These are phyloP conservation scores for Skeletonema potamos DNA, from an alignment of 108 stramenopile species.

Conservation along the genomic window DNA sequence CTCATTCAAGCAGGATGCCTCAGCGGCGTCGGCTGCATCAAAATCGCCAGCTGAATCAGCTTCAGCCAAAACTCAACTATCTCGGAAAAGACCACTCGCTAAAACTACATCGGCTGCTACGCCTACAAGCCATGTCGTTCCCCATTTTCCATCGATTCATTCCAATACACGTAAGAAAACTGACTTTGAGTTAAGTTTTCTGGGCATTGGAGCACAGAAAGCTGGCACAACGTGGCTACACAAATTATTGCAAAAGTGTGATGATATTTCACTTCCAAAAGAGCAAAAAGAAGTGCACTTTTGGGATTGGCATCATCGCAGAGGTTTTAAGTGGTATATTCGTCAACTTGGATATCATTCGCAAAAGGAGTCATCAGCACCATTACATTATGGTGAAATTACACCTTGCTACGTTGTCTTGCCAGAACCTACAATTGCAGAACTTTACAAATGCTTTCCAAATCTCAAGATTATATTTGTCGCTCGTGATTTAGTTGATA, in stretches of 20 bases:
- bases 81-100: conserved; percentile 10
- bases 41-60: background rate
- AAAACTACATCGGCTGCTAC: background rate
- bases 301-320: conserved; percentile 63
- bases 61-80: background rate
- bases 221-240: conserved; percentile 65
- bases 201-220: conserved; percentile 65
- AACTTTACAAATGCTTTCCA: conserved; percentile 42
- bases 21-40: background rate
- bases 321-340: conserved; percentile 56
- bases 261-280: conserved; percentile 19
- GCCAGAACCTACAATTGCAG: conserved; percentile 25
- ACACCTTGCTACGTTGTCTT: conserved; percentile 55
- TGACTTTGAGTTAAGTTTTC: conserved; percentile 31
- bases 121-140: background rate
- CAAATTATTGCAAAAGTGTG: conserved; percentile 38
- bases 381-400: conserved; percentile 44
- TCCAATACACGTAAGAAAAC: background rate
- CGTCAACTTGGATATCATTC: conserved; percentile 40
- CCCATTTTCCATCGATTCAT: conserved; percentile 3
- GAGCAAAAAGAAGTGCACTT: conserved; percentile 63
- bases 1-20: conserved; percentile 19
- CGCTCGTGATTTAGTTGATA: conserved; percentile 53
- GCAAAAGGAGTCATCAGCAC: background rate
- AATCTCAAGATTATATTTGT: conserved; percentile 45